phyloP scores from a whole-genome alignment of 305 asterid species.

The Solanum hybrid region DNA sequence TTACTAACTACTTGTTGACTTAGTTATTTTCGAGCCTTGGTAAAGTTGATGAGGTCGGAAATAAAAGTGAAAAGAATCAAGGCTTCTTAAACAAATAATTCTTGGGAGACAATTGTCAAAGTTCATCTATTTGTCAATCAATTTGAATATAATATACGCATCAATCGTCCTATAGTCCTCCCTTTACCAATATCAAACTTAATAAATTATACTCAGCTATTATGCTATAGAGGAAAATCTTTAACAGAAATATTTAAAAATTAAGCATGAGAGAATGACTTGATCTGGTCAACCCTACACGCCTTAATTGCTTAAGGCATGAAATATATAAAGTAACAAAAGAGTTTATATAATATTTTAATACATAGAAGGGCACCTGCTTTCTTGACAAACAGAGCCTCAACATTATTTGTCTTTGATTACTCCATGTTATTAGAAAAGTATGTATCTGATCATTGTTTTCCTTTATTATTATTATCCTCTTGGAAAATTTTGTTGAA shows the following conservation, averaged over 20 bases:
- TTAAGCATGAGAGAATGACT: not conserved
- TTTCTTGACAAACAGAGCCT: slow-evolving; percentile 23
- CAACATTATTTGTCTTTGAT: not conserved
- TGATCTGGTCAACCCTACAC: slow-evolving; percentile 6
- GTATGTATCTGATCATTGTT: not conserved
- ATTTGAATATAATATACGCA: not conserved
- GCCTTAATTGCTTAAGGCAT: slow-evolving; percentile 10
- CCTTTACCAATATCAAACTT: not conserved
- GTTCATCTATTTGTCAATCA: not conserved
- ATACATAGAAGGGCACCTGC: slow-evolving; percentile 9
- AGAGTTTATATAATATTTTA: not conserved
- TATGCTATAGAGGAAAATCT: not conserved
- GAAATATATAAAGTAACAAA: not conserved
- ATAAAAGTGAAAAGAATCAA: not conserved
- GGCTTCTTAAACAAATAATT: not conserved
- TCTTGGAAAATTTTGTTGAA: not conserved
- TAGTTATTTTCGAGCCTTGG: not conserved
- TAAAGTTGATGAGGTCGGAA: not conserved
- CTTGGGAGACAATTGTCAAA: not conserved
- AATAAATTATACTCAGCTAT: not conserved
- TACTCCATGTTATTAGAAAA: not conserved
- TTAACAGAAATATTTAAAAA: not conserved
- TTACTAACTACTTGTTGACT: not conserved
- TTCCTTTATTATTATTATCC: not conserved
- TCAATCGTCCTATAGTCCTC: not conserved